phyloP scores from a whole-genome alignment of 2,329 filamentous ascomycete species.

The Catunica adiposa region DNA sequence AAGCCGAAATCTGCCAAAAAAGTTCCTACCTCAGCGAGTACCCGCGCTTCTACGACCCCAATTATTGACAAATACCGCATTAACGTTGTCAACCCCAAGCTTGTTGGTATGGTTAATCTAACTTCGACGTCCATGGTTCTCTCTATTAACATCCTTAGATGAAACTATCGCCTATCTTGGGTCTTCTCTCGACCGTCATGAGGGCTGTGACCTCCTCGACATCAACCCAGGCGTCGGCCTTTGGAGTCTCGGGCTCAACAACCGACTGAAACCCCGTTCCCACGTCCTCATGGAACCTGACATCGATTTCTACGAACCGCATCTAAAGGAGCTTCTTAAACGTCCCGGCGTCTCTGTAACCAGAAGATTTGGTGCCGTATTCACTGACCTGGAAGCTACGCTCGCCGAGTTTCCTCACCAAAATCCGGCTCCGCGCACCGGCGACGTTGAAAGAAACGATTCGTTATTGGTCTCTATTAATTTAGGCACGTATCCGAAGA shows the following conservation, averaged over 20 bases:
- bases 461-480: conserved; percentile 60
- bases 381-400: conserved; percentile 39
- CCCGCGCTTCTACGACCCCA: no score
- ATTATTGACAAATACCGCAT: no score
- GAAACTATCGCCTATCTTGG: conserved; percentile 55
- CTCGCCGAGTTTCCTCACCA: conserved; percentile 41
- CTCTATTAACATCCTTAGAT: conserved; percentile 27
- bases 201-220: conserved; percentile 73
- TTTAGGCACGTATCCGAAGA: conserved; percentile 37
- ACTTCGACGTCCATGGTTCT: no score
- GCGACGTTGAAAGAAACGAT: conserved; percentile 42
- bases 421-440: conserved; percentile 23
- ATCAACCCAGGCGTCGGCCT: conserved; percentile 66
- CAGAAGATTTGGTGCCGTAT: conserved; percentile 40
- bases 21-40: no score
- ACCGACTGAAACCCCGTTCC: conserved; percentile 56
- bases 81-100: no score
- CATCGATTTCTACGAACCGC: conserved; percentile 36
- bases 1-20: no score
- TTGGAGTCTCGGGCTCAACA: conserved; percentile 63
- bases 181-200: conserved; percentile 49
- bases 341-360: conserved; percentile 34
- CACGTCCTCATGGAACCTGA: conserved; percentile 74
- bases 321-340: conserved; percentile 41
- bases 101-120: no score